Evolutionary conservation across 495 filamentous ascomycete genomes (phyloP), one percentile per base, ranked within the genome.

Genomic region (Penicillium cinerascens): DNA sequence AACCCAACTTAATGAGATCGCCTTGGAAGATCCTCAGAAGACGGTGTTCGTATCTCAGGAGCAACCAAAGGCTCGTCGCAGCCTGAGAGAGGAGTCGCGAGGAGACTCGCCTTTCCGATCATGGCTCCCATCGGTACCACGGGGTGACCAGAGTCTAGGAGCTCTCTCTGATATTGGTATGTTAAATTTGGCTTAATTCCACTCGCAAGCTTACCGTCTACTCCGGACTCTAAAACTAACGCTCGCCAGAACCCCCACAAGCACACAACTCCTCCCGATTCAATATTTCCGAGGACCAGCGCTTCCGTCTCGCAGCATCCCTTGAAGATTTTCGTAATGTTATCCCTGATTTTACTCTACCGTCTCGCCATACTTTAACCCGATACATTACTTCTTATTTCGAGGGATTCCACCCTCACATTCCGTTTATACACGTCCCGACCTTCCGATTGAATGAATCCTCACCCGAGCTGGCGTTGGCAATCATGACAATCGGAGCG

Each of bases 81-180:
- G 42, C 35, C 48, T 55, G 27, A 55, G 56, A 33, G 67, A 66
- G 3, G 53, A 59, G 18, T 66, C 70, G n/a, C 65, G 70, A 18
- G 70, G 61, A 11, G 65, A 70, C 44, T 73, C 70, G 7, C 70
- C 70, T 26, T 72, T 72, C 33, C 58, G 70, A 47, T 70, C 70
- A 13, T 73, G 70, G 70, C 64, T 73, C 15, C 67, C 70, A 18
- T 72, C 70, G 6, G 70, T 71, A 15, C 67, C 69, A 10, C 59
- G 63, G 9, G 68, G 60, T 10, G 70, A 73, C 33, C 70, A 73
- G 43, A 71, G 70, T 36, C 40, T 73, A 22, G 67, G 64, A 5
- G 53, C 63, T 37, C 47, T 73, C 15, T 68, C 68, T 21, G 70
- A 73, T 50, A 62, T 65, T 17, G 70, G 68, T 71, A 65, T 45